Evolutionary conservation across 1,284 basidiomycete genomes (phyloP).

Genomic region (Gastroboletus turbinatus): DNA sequence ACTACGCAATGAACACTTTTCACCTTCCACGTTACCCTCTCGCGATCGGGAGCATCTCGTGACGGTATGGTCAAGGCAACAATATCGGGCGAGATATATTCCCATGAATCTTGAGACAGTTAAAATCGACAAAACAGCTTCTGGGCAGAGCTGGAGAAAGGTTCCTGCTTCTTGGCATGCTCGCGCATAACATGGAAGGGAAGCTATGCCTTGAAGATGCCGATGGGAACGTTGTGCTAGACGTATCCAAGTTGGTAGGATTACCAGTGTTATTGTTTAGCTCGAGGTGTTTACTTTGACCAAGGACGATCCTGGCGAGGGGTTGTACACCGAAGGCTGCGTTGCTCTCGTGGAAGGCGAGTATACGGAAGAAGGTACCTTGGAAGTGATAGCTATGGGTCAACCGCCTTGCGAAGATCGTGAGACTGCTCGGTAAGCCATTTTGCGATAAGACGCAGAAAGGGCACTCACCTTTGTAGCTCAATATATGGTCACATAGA

Average conservation of each 20-base stretch:
- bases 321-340: conserved; percentile 94
- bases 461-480: conserved; percentile 39
- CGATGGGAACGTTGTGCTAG: conserved; percentile 88
- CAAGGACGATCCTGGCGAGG: conserved; percentile 91
- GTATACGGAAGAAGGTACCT: conserved; percentile 88
- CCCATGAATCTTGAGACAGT: conserved; percentile 43
- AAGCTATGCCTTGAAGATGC: conserved; percentile 90
- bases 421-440: conserved; percentile 69
- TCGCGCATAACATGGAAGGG: conserved; percentile 88
- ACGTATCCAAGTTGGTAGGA: conserved; percentile 84
- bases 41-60: conserved; percentile 82
- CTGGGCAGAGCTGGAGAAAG: conserved; percentile 88
- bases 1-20: conserved; percentile 93
- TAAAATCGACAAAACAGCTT: conserved; percentile 95
- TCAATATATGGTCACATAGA: conserved; percentile 94
- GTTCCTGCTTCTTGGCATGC: conserved; percentile 93
- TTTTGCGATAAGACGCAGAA: background rate
- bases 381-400: conserved; percentile 91
- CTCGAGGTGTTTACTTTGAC: conserved; percentile 6
- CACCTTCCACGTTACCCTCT: conserved; percentile 88
- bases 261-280: background rate
- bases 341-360: conserved; percentile 96
- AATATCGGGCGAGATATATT: conserved; percentile 10
- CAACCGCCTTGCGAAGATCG: conserved; percentile 95
- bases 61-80: conserved; percentile 54